phyloP scores from a whole-genome alignment of 192 early-diverging fungal species.

The Geranomyces variabilis region DNA sequence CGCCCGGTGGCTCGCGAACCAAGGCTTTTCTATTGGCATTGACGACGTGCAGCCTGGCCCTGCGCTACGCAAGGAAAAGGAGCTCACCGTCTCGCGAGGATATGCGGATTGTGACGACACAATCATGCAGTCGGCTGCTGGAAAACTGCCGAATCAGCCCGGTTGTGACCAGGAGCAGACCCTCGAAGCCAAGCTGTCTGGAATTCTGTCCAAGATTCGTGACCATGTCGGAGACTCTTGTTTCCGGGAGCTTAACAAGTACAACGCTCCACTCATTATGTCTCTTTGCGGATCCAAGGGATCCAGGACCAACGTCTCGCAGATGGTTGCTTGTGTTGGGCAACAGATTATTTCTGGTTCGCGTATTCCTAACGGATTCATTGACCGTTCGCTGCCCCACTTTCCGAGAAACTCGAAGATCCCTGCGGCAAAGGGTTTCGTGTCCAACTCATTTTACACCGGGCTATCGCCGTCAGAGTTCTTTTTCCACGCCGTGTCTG shows the following conservation, averaged over 20 bases:
- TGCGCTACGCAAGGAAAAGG: conserved; percentile 77
- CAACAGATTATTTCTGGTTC: conserved; percentile 98
- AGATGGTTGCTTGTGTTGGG: conserved; percentile 99
- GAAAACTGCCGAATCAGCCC: conserved; percentile 78
- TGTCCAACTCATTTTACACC: conserved; percentile 93
- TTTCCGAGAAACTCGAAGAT: conserved; percentile 86
- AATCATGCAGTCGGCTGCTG: conserved; percentile 70
- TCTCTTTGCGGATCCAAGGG: conserved; percentile 98
- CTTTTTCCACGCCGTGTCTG: conserved; percentile 98
- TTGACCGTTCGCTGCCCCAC: conserved; percentile 94
- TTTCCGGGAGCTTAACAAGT: conserved; percentile 88
- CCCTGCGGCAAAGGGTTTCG: conserved; percentile 97
- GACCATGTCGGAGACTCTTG: conserved; percentile 89
- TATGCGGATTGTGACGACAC: conserved; percentile 84
- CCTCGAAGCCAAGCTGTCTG: conserved; percentile 83
- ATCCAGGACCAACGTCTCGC: conserved; percentile 96
- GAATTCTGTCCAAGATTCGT: conserved; percentile 87
- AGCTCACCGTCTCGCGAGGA: conserved; percentile 74
- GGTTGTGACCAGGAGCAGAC: conserved; percentile 89
- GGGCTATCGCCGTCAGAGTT: conserved; percentile 97
- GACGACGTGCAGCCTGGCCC: conserved; percentile 92
- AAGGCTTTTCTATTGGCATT: conserved; percentile 98
- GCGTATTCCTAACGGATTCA: conserved; percentile 97
- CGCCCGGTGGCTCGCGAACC: conserved; percentile 87
- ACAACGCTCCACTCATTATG: conserved; percentile 99